Conservation (phyloP, 805 yeast species). For the Kuraishia ogatae region DNA sequence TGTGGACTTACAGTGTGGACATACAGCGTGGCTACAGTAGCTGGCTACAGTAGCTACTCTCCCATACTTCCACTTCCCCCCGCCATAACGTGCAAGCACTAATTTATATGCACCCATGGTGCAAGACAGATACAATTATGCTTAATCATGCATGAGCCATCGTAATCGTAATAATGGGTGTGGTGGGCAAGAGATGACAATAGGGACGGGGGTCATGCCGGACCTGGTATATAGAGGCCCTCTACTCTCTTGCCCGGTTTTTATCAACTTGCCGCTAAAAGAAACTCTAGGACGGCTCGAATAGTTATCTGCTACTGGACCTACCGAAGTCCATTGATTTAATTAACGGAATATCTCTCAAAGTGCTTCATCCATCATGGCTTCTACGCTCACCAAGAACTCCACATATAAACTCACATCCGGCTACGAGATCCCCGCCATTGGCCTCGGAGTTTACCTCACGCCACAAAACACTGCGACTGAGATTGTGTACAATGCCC, state of each 20-base stretch:
- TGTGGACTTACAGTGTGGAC: too few species aligned
- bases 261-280: too few species aligned
- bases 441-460: conserved; percentile 49
- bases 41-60: too few species aligned
- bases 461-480: conserved; percentile 29
- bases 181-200: neutral
- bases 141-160: neutral
- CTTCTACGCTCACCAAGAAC: neutral
- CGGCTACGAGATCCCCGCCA: conserved; percentile 44
- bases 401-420: conserved; percentile 31
- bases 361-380: neutral
- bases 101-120: neutral
- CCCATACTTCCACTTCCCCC: neutral
- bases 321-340: too few species aligned
- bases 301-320: too few species aligned
- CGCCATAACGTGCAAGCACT: neutral
- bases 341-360: neutral
- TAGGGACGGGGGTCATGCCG: too few species aligned
- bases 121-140: neutral
- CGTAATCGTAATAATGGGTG: neutral
- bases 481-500: conserved; percentile 44
- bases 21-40: neutral
- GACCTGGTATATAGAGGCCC: too few species aligned
- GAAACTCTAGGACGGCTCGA: too few species aligned
- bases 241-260: too few species aligned